A percentile compares a stretch with the other conserved stretches of the same genome.
Conservation (phyloP, 768 basidiomycete genomes). For the Lenzites betulinus region DNA sequence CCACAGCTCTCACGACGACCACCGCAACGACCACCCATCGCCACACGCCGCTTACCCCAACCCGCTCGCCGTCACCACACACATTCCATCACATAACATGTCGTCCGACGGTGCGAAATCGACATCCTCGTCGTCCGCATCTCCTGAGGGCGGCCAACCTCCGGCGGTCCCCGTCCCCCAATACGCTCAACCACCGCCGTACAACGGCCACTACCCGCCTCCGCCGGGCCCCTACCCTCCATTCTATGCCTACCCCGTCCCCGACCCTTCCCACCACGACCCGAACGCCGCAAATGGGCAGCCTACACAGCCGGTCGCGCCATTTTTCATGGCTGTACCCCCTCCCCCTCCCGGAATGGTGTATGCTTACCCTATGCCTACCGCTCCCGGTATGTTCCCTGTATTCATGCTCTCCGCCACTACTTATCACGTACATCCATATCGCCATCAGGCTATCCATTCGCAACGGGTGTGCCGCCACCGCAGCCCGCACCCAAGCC, state of each 20-base stretch:
- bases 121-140: constrained; percentile 17
- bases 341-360: constrained; percentile 45
- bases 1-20: constrained; percentile 13
- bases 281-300: constrained; percentile 33
- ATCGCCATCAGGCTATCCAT: constrained; percentile 32
- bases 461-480: constrained; percentile 23
- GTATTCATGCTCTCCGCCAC: neutral
- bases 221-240: constrained; percentile 29
- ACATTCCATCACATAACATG: constrained; percentile 18
- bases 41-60: neutral
- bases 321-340: constrained; percentile 40
- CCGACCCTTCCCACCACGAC: constrained; percentile 35
- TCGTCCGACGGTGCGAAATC: constrained; percentile 26
- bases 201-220: constrained; percentile 27
- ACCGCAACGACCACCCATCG: neutral
- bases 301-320: constrained; percentile 34
- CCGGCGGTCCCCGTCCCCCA: constrained; percentile 17
- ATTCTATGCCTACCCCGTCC: constrained; percentile 30
- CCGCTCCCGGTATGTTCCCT: constrained; percentile 37
- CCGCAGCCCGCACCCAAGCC: constrained; percentile 33
- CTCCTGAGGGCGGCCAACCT: constrained; percentile 20
- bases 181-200: constrained; percentile 27
- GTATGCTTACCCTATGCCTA: constrained; percentile 44
- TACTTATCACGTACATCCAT: constrained; percentile 18
- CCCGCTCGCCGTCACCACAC: neutral